These are phyloP conservation scores for Penicillium goetzii DNA, from an alignment of 495 filamentous ascomycete species.

Conservation along the genomic window DNA sequence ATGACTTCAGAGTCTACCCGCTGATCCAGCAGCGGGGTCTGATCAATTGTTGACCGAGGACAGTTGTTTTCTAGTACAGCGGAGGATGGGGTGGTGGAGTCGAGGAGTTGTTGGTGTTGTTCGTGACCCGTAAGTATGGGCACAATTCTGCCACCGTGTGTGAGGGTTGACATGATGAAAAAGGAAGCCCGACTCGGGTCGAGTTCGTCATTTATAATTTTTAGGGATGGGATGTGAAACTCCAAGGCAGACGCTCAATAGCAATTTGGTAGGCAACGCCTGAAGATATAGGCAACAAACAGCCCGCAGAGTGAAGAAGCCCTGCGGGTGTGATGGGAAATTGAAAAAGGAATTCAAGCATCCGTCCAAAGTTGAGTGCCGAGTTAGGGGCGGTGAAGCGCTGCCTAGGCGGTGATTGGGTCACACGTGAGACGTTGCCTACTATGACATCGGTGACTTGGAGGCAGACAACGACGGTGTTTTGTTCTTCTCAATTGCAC, in stretches of 20 bases:
- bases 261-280: slow-evolving; percentile 11
- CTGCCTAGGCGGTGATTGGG: slow-evolving; percentile 23
- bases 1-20: slow-evolving; percentile 10
- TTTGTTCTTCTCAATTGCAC: slow-evolving; percentile 7
- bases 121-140: slow-evolving; percentile 46
- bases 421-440: slow-evolving; percentile 27
- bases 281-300: slow-evolving; percentile 19
- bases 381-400: slow-evolving; percentile 29
- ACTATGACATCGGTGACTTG: slow-evolving; percentile 33
- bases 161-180: slow-evolving; percentile 46
- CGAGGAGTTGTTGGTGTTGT: slow-evolving; percentile 22
- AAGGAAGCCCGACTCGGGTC: slow-evolving; percentile 39
- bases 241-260: slow-evolving; percentile 12
- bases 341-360: slow-evolving; percentile 32
- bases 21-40: slow-evolving; percentile 25
- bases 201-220: slow-evolving; percentile 45
- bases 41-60: not conserved
- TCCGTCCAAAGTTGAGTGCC: slow-evolving; percentile 25
- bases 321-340: slow-evolving; percentile 32
- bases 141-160: slow-evolving; percentile 53
- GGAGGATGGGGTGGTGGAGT: slow-evolving; percentile 27
- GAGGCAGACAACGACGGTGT: not conserved
- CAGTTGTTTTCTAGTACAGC: slow-evolving; percentile 14
- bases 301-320: slow-evolving; percentile 32
- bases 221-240: slow-evolving; percentile 14